Evolutionary conservation across 352 stramenopile species (phyloP).

Genomic region (Globisporangium alternatum): DNA sequence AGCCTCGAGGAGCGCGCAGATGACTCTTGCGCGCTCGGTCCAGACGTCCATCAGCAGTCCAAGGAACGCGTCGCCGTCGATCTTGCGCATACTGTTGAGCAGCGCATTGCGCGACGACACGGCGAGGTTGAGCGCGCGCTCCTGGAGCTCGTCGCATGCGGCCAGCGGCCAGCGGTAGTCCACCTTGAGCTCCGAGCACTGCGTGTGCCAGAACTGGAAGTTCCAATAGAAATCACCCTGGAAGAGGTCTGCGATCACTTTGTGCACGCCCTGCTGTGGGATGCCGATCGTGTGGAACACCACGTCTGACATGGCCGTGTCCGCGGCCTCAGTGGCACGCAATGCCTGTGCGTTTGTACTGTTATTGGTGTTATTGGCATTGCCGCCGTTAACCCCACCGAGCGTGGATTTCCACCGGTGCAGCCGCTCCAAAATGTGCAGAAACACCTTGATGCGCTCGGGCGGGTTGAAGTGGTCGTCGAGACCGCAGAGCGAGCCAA

Average conservation of each 20-base stretch:
- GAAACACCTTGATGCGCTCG: conserved; percentile 65
- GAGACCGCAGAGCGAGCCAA: conserved; percentile 61
- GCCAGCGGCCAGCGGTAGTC: conserved; percentile 44
- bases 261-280: conserved; percentile 46
- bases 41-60: conserved; percentile 61
- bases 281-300: conserved; percentile 76
- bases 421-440: conserved; percentile 61
- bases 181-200: conserved; percentile 57
- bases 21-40: conserved; percentile 47
- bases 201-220: conserved; percentile 66
- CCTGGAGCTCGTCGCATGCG: conserved; percentile 63
- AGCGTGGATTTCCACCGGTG: conserved; percentile 44
- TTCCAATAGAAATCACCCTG: conserved; percentile 77
- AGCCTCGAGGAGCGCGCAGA: conserved; percentile 47
- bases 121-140: conserved; percentile 37
- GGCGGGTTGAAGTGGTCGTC: conserved; percentile 53
- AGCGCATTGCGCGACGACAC: conserved; percentile 48
- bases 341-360: background rate
- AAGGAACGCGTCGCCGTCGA: conserved; percentile 73
- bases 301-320: conserved; percentile 33
- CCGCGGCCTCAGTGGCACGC: background rate
- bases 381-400: conserved; percentile 16
- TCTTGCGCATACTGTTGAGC: conserved; percentile 60
- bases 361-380: conserved; percentile 11
- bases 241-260: conserved; percentile 68